Percentiles rank a stretch among this genome's conserved stretches.
These are phyloP conservation scores for Stephanocyclus meneghinianus DNA, from an alignment of 352 stramenopile genomes.

Conservation along the genomic window DNA sequence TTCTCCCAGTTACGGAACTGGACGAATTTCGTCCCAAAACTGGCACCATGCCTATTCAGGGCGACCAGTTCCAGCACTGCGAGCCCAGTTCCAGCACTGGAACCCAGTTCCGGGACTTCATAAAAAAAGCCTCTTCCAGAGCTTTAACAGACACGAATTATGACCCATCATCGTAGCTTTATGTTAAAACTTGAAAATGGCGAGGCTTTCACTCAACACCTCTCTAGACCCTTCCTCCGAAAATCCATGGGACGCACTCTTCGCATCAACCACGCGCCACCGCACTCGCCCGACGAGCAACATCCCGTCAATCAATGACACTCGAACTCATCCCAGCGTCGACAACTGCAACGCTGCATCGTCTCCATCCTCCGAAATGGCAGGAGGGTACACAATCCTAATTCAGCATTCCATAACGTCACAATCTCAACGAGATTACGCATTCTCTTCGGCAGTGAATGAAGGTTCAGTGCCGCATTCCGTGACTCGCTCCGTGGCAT, in stretches of 20 bases:
- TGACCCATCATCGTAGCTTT: too few relatives aligned
- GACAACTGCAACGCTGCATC: neutral
- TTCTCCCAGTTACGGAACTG: too few relatives aligned
- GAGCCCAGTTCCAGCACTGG: too few relatives aligned
- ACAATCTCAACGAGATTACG: slow-evolving; percentile 24
- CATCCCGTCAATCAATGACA: neutral
- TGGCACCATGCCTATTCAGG: too few relatives aligned
- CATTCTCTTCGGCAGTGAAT: slow-evolving; percentile 11
- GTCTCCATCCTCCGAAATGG: neutral
- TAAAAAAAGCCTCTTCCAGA: too few relatives aligned
- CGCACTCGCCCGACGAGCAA: neutral
- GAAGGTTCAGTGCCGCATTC: neutral
- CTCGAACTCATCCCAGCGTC: neutral
- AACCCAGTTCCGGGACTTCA: too few relatives aligned
- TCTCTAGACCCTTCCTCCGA: neutral
- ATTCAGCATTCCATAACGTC: slow-evolving; percentile 49
- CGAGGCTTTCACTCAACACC: too few relatives aligned
- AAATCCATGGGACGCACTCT: slow-evolving; percentile 50
- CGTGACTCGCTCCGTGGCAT: neutral
- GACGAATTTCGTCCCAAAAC: too few relatives aligned
- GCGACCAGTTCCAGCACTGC: too few relatives aligned
- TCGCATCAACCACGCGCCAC: slow-evolving; percentile 40
- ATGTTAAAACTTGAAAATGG: too few relatives aligned
- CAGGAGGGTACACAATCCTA: slow-evolving; percentile 43
- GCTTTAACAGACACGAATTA: too few relatives aligned